Evolutionary conservation across 1,284 basidiomycete species (phyloP).

Genomic region (Singerocomus inundabilis): DNA sequence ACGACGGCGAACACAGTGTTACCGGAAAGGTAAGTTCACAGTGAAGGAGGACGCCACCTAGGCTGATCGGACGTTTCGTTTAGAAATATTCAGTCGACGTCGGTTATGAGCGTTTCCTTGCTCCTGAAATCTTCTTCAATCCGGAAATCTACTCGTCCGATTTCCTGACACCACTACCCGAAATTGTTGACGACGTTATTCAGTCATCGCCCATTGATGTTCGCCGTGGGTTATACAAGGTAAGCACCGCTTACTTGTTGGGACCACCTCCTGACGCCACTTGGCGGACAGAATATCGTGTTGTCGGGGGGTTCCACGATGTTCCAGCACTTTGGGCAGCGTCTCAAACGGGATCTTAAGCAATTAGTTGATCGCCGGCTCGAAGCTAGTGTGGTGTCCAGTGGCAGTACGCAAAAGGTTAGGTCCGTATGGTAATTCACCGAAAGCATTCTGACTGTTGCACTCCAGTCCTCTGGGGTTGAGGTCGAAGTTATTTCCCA

Average conservation of each 20-base stretch:
- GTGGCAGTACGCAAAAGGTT: conserved; percentile 78
- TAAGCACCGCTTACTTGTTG: conserved; percentile 27
- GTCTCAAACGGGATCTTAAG: conserved; percentile 94
- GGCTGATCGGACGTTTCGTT: background rate
- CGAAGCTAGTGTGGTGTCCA: conserved; percentile 72
- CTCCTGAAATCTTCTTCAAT: conserved; percentile 99
- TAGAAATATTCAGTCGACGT: conserved; percentile 92
- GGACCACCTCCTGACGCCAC: background rate
- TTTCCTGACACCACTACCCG: conserved; percentile 95
- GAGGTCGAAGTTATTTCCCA: conserved; percentile 98
- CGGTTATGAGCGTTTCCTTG: conserved; percentile 98
- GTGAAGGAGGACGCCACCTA: background rate
- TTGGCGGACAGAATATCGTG: conserved; percentile 82
- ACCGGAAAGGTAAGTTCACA: conserved; percentile 73
- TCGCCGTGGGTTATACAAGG: conserved; percentile 92
- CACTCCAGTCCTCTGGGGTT: conserved; percentile 81
- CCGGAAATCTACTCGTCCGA: conserved; percentile 98
- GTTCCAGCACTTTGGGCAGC: conserved; percentile 97
- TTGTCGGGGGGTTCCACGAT: conserved; percentile 94
- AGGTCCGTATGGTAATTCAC: conserved; percentile 17
- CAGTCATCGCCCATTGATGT: conserved; percentile 96
- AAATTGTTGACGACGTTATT: conserved; percentile 96
- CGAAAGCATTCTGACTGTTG: conserved; percentile 9
- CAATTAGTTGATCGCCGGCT: conserved; percentile 91
- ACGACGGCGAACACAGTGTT: conserved; percentile 90